Base-by-base conservation (phyloP, 2,329 filamentous ascomycete genomes). In the Pseudogymnoascus sp. region DNA sequence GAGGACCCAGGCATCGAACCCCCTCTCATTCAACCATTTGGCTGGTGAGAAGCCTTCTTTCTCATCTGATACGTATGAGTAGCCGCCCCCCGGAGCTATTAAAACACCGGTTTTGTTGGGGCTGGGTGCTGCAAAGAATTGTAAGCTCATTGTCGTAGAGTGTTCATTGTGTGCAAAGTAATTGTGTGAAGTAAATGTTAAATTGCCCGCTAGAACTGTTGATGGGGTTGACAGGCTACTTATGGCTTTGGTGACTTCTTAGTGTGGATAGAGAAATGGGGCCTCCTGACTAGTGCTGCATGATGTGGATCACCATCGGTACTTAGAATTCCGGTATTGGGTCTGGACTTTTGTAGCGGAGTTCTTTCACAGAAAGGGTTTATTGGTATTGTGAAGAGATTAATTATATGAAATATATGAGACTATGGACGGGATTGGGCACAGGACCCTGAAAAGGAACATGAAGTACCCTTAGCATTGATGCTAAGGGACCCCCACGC, bases 61-160 rank as follows among this genome's bases (percentile, higher is more conserved):
- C 1, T 67, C 65, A 31, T 62, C 39, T n/a, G 64, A 64, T 27
- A 71, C 60, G 45, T 61, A 64, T 5, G 61, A 62, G 45, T 70
- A 70, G n/a, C 67, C 66, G 9, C 68, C 68, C 18, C 68, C 68
- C 7, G 69, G 69, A 8, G 70, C 40, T 6, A 70, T 61, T 1
- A 70, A 63, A 4, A 69, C 67, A 1, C 68, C 67, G 5, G 64
- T 63, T 21, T 55, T 55, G 48, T 55, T 55, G 10, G 29, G 29
- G 29, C 18, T 55, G 29, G 29, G 48, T 7, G 48, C 48, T 33
- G 48, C n/a, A 21, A 55, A 55, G 18, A 55, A 55, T 3, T 21
- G n/a, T 33, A 55, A 21, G 29, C 48, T 55, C 48, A 55, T 55
- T 8, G 48, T 31, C 27, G 31, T 15, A 3, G 27, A 31, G n/a